These are phyloP conservation scores for Monosporascus sp. DNA, from an alignment of 2,329 filamentous ascomycete genomes.

Conservation along the genomic window DNA sequence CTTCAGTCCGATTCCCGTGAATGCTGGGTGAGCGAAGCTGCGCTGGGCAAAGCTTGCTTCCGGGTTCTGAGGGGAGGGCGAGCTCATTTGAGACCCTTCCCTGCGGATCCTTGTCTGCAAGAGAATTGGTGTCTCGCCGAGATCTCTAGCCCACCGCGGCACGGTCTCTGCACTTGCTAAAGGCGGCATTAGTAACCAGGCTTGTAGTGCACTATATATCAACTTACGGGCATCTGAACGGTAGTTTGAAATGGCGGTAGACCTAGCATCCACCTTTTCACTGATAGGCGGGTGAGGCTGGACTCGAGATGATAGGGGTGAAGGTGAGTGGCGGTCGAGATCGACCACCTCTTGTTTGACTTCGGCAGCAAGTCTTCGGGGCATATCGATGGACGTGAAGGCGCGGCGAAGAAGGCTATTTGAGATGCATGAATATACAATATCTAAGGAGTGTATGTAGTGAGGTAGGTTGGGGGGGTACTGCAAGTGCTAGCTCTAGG, in stretches of 20 bases:
- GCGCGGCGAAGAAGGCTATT: too few species aligned
- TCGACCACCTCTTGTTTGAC: neutral
- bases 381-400: neutral
- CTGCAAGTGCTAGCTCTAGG: too few species aligned
- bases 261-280: neutral
- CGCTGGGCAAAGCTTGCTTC: slow-evolving; percentile 23
- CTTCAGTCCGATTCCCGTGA: slow-evolving; percentile 53
- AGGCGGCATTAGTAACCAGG: neutral
- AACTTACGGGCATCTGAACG: slow-evolving; percentile 3
- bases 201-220: neutral
- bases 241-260: neutral
- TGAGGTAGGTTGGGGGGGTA: too few species aligned
- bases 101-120: slow-evolving; percentile 17
- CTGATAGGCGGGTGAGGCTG: neutral
- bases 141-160: slow-evolving; percentile 8
- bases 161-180: slow-evolving; percentile 21
- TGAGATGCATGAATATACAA: too few species aligned
- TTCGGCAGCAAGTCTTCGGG: neutral
- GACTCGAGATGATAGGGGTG: neutral
- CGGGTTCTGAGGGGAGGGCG: slow-evolving; percentile 18
- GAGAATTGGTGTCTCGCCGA: slow-evolving; percentile 20
- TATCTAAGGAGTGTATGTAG: too few species aligned
- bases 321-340: neutral
- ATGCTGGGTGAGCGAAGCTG: slow-evolving; percentile 33
- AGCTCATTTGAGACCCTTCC: slow-evolving; percentile 6